These are phyloP conservation scores for Chlorella sp. DNA, from an alignment of 139 green algal genomes.

Conservation along the genomic window DNA sequence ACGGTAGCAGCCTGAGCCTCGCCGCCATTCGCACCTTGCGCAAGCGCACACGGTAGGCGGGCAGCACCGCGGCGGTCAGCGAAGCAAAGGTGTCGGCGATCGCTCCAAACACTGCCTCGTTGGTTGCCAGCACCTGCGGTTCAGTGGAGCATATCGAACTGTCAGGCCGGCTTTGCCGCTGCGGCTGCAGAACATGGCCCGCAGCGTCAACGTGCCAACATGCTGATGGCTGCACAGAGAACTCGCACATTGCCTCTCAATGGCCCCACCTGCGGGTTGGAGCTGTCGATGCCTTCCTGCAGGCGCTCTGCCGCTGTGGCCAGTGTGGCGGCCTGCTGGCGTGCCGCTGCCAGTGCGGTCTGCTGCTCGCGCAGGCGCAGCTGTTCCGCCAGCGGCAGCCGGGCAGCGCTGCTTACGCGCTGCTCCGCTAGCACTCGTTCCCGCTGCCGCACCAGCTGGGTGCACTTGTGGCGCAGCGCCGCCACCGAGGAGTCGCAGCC, in stretches of 20 bases:
- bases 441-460: background rate
- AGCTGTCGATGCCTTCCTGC: constrained; percentile 14
- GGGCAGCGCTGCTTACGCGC: background rate
- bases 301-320: background rate
- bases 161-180: too few relatives aligned
- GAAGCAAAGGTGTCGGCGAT: constrained; percentile 12
- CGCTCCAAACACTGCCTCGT: constrained; percentile 1
- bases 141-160: too few relatives aligned
- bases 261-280: background rate
- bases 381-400: background rate
- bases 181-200: too few relatives aligned
- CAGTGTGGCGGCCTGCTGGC: constrained; percentile 6
- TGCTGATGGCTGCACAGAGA: too few relatives aligned
- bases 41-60: constrained; percentile 10
- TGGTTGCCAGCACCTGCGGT: constrained; percentile 3
- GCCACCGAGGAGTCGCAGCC: background rate
- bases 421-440: background rate
- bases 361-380: constrained; percentile 13
- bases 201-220: too few relatives aligned
- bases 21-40: background rate
- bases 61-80: background rate
- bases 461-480: background rate
- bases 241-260: too few relatives aligned
- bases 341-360: background rate
- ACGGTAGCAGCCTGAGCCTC: too few relatives aligned